Base-by-base conservation (phyloP, 1,284 basidiomycete genomes). In the Ceratobasidium sp. region DNA sequence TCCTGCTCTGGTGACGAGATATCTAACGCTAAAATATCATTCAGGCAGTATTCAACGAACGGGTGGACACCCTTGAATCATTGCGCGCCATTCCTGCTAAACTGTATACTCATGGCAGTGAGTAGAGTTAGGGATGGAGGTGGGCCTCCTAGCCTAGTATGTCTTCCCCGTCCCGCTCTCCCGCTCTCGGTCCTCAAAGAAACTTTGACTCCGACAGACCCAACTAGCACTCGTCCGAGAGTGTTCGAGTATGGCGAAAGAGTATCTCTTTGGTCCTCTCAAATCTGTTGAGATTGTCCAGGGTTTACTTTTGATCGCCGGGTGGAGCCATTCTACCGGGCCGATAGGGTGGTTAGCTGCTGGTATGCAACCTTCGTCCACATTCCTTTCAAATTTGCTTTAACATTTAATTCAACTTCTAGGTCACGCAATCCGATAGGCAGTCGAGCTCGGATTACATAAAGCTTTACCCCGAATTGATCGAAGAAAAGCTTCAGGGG, bases 271-370 rank as follows among this genome's bases (percentile, higher is more conserved):
- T 48, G 65, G 70, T 44, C 48, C 54, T 15, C 66, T 75, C 20
- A 73, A 68, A 33, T 71, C 69, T 13, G 77, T 80, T 1, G 80
- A 80, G 56, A 77, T 75, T 46, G 79, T 81, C 10, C 78, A 81
- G 23, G 80, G 76, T 3, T 40, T 81, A 61, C 52, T 81, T 40
- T 67, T 81, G 56, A 76, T 81, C 42, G 81, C 80, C 6, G 81
- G 80, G 15, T 81, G 81, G 81, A 80, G 80, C 65, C 77, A 81
- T 67, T 80, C 80, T 12, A 79, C 80, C 42, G 79, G 80, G 26
- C 79, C 79, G 38, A 80, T 78, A 9, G 81, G 80, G 9, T 81
- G 81, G 81, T 52, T 81, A 2, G 78, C 80, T 20, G 81, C 81
- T 38, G 81, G 79, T 80, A n/a, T 38, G 78, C 33, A n/a, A 23